Percentiles rank a stretch among this genome's conserved stretches.
Evolutionary conservation across 345 rosid genomes (phyloP).

Genomic region (Brassica carinata): DNA sequence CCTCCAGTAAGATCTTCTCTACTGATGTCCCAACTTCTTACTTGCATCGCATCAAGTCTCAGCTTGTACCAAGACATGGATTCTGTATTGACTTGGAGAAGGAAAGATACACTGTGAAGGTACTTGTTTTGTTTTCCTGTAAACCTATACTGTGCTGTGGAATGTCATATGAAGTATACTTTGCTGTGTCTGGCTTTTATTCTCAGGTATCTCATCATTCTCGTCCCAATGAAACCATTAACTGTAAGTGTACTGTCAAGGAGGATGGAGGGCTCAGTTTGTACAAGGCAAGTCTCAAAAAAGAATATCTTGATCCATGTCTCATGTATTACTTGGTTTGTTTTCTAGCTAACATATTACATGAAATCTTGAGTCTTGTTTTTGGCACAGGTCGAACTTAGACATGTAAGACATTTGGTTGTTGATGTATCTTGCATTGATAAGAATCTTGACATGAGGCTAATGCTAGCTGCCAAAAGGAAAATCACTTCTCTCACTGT

Average conservation of each 20-base stretch:
- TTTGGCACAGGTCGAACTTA: constrained; percentile 49
- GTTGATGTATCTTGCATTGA: constrained; percentile 61
- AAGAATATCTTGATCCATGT: no score
- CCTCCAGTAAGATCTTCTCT: constrained; percentile 39
- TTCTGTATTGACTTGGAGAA: constrained; percentile 44
- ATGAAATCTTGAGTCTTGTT: not conserved
- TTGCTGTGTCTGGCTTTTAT: constrained; percentile 13
- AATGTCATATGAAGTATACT: constrained; percentile 20
- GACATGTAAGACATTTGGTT: constrained; percentile 55
- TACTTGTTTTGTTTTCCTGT: constrained; percentile 43
- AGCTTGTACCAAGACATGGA: constrained; percentile 49
- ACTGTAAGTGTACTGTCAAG: constrained; percentile 55
- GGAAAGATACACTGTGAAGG: constrained; percentile 61
- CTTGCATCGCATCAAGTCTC: constrained; percentile 36
- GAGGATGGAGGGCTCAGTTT: constrained; percentile 54
- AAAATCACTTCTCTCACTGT: constrained; percentile 45
- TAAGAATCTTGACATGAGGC: constrained; percentile 69
- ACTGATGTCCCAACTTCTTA: constrained; percentile 51
- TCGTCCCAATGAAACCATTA: constrained; percentile 39
- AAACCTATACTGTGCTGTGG: constrained; percentile 9
- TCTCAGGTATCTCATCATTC: constrained; percentile 50
- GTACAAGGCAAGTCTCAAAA: constrained; percentile 55
- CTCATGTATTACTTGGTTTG: not conserved
- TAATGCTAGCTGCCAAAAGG: constrained; percentile 54
- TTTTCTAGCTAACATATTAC: not conserved